These are phyloP conservation scores for Penicillium verrucosum DNA, from an alignment of 2,329 filamentous ascomycete species.

Conservation along the genomic window DNA sequence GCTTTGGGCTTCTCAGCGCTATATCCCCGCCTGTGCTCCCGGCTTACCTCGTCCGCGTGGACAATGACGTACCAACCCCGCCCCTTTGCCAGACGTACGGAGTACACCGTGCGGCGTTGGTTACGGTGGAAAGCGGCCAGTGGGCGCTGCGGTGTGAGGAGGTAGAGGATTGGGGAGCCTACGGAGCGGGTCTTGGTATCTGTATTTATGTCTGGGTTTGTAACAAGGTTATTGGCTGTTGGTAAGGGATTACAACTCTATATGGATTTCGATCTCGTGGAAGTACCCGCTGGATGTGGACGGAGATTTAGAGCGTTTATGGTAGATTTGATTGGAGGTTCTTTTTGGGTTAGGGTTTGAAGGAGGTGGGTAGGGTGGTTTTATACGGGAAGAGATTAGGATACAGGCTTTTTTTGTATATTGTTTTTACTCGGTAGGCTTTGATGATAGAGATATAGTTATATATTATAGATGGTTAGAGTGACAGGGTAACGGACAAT, in stretches of 20 bases:
- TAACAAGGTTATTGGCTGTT: too few species aligned
- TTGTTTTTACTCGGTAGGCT: not conserved
- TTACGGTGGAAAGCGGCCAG: slow-evolving; percentile 45
- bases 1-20: slow-evolving; percentile 16
- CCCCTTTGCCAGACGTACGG: slow-evolving; percentile 60
- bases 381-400: too few species aligned
- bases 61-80: slow-evolving; percentile 63
- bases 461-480: not conserved
- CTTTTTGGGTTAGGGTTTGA: too few species aligned
- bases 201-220: slow-evolving; percentile 15
- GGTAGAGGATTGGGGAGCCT: slow-evolving; percentile 63
- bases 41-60: slow-evolving; percentile 41
- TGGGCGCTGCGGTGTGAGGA: slow-evolving; percentile 56
- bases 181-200: slow-evolving; percentile 43
- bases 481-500: not conserved
- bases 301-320: slow-evolving; percentile 49
- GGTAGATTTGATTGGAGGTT: too few species aligned
- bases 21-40: not conserved
- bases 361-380: too few species aligned
- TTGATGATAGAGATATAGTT: not conserved
- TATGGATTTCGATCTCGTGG: slow-evolving; percentile 51
- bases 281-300: slow-evolving; percentile 62
- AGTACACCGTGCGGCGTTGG: slow-evolving; percentile 55
- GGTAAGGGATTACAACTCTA: too few species aligned
- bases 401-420: too few species aligned